Conservation (phyloP, 106 monocot species). For the Gastrodia elata region DNA sequence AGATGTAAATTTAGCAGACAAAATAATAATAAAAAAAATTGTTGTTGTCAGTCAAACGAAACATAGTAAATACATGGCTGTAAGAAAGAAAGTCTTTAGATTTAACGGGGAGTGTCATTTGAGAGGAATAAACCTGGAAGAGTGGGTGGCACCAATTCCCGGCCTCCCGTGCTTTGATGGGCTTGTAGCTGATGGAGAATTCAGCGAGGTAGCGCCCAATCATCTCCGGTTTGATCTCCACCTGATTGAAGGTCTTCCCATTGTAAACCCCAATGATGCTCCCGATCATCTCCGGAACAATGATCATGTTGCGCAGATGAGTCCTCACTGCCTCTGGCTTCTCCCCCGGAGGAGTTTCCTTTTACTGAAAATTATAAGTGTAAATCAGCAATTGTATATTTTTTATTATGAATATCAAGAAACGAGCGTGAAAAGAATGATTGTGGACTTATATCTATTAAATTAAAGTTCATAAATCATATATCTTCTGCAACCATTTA, state of each 20-base stretch:
- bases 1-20: too few relatives aligned
- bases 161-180: conserved; percentile 52
- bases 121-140: conserved; percentile 47
- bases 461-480: too few relatives aligned
- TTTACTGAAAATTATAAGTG: conserved; percentile 20
- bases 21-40: too few relatives aligned
- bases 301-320: conserved; percentile 47
- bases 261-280: conserved; percentile 49
- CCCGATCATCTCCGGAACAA: conserved; percentile 45
- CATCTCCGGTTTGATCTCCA: conserved; percentile 53
- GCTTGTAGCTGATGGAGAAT: conserved; percentile 47
- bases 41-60: too few relatives aligned
- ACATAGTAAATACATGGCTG: too few relatives aligned
- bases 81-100: too few relatives aligned
- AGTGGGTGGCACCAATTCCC: conserved; percentile 45
- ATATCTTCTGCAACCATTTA: too few relatives aligned
- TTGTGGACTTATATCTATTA: too few relatives aligned
- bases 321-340: conserved; percentile 42
- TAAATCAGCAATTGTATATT: too few relatives aligned
- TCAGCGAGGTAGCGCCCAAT: conserved; percentile 43
- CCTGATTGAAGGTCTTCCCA: conserved; percentile 48
- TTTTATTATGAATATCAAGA: too few relatives aligned
- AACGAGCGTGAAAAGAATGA: too few relatives aligned
- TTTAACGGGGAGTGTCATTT: too few relatives aligned
- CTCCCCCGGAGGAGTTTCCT: conserved; percentile 33